Percentiles rank a stretch among this genome's conserved stretches.
These are phyloP conservation scores for Dothideomycetidae sp. DNA, from an alignment of 2,329 filamentous ascomycete species.

Conservation along the genomic window DNA sequence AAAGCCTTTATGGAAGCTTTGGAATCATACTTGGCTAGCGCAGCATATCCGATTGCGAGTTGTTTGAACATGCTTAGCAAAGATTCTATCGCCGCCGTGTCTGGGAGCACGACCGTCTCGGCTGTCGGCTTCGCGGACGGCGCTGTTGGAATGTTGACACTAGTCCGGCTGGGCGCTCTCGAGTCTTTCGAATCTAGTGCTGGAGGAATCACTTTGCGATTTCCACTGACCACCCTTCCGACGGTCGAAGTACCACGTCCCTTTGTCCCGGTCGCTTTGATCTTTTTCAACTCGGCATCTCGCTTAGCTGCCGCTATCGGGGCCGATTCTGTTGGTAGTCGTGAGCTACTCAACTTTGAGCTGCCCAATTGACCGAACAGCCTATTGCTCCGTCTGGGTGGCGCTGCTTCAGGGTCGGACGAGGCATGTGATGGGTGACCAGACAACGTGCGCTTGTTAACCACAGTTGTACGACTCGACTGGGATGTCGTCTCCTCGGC, in stretches of 20 bases:
- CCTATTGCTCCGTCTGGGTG: conserved; percentile 31
- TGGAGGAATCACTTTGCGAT: conserved; percentile 51
- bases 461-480: conserved; percentile 12
- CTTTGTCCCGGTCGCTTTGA: conserved; percentile 59
- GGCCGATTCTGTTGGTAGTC: conserved; percentile 2
- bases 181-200: conserved; percentile 47
- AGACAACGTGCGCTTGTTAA: conserved; percentile 84
- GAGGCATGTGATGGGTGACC: conserved; percentile 46
- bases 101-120: conserved; percentile 9
- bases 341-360: conserved; percentile 41
- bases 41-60: conserved; percentile 65
- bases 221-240: conserved; percentile 78
- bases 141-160: conserved; percentile 29
- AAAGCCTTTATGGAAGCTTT: conserved; percentile 63
- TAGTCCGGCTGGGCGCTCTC: conserved; percentile 42
- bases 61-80: conserved; percentile 70
- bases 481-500: conserved; percentile 16
- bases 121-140: conserved; percentile 15
- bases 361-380: conserved; percentile 48
- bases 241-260: conserved; percentile 56
- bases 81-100: conserved; percentile 62
- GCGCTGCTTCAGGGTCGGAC: conserved; percentile 25
- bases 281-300: conserved; percentile 58
- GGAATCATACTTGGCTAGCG: conserved; percentile 65
- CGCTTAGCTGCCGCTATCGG: conserved; percentile 8